A percentile compares a stretch with the other conserved stretches of the same genome.
These are phyloP conservation scores for Tolypocladium tundrense DNA, from an alignment of 2,329 filamentous ascomycete genomes.

Conservation along the genomic window DNA sequence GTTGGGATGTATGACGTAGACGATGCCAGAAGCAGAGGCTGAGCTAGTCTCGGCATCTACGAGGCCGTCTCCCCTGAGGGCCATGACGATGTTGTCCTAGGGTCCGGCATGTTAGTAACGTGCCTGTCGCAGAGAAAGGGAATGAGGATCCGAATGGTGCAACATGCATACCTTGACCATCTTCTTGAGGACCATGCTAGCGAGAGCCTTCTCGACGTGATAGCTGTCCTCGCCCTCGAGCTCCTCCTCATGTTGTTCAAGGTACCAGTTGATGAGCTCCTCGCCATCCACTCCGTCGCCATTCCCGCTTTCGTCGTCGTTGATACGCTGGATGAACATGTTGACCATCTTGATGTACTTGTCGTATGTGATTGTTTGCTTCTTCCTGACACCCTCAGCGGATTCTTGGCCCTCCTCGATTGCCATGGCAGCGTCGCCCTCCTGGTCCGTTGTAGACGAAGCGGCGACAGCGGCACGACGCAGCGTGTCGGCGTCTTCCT, in stretches of 20 bases:
- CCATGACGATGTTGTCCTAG: slow-evolving; percentile 81
- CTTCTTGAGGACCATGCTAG: slow-evolving; percentile 79
- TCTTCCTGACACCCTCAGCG: slow-evolving; percentile 37
- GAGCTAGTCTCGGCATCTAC: slow-evolving; percentile 35
- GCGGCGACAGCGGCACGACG: slow-evolving; percentile 26
- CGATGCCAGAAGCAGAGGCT: slow-evolving; percentile 30
- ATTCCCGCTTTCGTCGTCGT: slow-evolving; percentile 64
- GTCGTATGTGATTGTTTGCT: slow-evolving; percentile 88
- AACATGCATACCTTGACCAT: slow-evolving; percentile 75
- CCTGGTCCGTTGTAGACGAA: slow-evolving; percentile 31
- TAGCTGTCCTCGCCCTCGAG: slow-evolving; percentile 74
- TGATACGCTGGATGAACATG: slow-evolving; percentile 70
- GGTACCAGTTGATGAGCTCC: slow-evolving; percentile 75
- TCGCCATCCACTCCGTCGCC: slow-evolving; percentile 82
- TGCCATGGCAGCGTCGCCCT: slow-evolving; percentile 34
- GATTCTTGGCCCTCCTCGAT: slow-evolving; percentile 24
- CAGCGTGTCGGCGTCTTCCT: slow-evolving; percentile 35
- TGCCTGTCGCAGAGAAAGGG: not conserved
- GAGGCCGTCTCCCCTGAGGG: slow-evolving; percentile 55
- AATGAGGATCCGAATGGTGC: not conserved
- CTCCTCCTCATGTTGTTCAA: slow-evolving; percentile 82
- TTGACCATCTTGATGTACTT: slow-evolving; percentile 91
- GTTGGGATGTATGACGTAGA: slow-evolving; percentile 92
- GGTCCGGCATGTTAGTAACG: slow-evolving; percentile 32
- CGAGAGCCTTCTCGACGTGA: slow-evolving; percentile 61